Percentiles rank a stretch among this genome's conserved stretches.
phyloP scores from a whole-genome alignment of 805 yeast genomes.

The Candida odintsovae region DNA sequence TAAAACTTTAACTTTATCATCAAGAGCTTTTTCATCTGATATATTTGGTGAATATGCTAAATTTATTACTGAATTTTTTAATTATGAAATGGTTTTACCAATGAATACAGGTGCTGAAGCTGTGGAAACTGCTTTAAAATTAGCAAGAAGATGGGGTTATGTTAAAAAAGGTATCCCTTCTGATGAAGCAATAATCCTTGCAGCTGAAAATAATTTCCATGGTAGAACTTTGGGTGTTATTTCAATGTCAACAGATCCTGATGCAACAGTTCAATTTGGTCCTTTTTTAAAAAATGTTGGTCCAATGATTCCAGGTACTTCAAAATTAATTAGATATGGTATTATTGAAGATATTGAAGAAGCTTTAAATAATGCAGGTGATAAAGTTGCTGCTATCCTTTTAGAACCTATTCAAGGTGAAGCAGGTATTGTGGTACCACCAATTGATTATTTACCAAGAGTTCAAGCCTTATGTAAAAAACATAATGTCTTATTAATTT shows the following conservation, averaged over 20 bases:
- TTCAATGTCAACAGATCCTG: slow-evolving; percentile 95
- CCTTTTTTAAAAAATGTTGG: slow-evolving; percentile 84
- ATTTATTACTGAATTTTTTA: slow-evolving; percentile 80
- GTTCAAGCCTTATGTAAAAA: slow-evolving; percentile 73
- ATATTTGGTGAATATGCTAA: slow-evolving; percentile 84
- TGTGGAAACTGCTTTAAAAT: slow-evolving; percentile 88
- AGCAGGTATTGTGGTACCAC: slow-evolving; percentile 96
- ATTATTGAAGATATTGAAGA: slow-evolving; percentile 77
- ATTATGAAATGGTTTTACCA: slow-evolving; percentile 89
- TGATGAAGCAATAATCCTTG: slow-evolving; percentile 79
- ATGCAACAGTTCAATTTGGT: slow-evolving; percentile 83
- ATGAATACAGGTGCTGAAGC: slow-evolving; percentile 99
- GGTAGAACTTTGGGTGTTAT: slow-evolving; percentile 94
- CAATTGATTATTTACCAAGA: slow-evolving; percentile 65
- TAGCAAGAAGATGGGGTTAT: slow-evolving; percentile 98
- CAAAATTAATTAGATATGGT: slow-evolving; percentile 67
- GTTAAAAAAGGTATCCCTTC: slow-evolving; percentile 76
- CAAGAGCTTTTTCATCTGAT: slow-evolving; percentile 90
- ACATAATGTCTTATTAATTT: slow-evolving; percentile 82
- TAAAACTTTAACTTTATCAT: slow-evolving; percentile 71
- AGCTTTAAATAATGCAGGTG: slow-evolving; percentile 79
- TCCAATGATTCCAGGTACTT: slow-evolving; percentile 74
- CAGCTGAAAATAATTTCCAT: slow-evolving; percentile 90
- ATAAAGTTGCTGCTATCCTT: slow-evolving; percentile 82
- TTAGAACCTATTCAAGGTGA: slow-evolving; percentile 98